Conservation (phyloP, 2,329 filamentous ascomycete genomes). For the Phialemoniopsis sp. region DNA sequence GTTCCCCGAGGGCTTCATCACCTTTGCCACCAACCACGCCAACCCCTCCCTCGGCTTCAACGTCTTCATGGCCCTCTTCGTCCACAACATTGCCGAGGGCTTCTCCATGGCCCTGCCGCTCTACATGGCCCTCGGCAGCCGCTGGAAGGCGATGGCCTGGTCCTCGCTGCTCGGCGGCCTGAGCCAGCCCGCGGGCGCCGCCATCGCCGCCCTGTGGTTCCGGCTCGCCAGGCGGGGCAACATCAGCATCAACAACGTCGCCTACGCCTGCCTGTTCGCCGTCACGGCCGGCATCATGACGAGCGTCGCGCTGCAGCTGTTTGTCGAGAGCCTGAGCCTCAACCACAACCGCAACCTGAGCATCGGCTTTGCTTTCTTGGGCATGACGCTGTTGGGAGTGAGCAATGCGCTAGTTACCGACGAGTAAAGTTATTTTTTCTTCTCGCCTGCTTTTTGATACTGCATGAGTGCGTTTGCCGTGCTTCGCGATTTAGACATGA, state of each 20-base stretch:
- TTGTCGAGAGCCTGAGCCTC: constrained; percentile 78
- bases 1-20: constrained; percentile 83
- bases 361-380: constrained; percentile 75
- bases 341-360: constrained; percentile 76
- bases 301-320: constrained; percentile 83
- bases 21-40: constrained; percentile 95
- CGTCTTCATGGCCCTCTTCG: constrained; percentile 92
- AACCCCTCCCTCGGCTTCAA: constrained; percentile 84
- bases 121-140: constrained; percentile 83
- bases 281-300: constrained; percentile 92
- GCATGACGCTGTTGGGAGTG: constrained; percentile 83
- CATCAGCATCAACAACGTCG: constrained; percentile 46
- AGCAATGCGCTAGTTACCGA: constrained; percentile 78
- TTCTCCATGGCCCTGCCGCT: constrained; percentile 91
- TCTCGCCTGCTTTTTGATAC: background rate
- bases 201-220: constrained; percentile 82
- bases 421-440: constrained; percentile 8
- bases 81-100: constrained; percentile 97
- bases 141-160: constrained; percentile 79
- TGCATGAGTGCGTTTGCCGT: background rate
- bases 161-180: constrained; percentile 79
- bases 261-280: constrained; percentile 81
- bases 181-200: constrained; percentile 83
- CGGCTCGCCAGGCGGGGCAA: constrained; percentile 55
- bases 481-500: background rate